Base-by-base conservation (phyloP, 768 basidiomycete genomes). In the Boletus rubropictus region DNA sequence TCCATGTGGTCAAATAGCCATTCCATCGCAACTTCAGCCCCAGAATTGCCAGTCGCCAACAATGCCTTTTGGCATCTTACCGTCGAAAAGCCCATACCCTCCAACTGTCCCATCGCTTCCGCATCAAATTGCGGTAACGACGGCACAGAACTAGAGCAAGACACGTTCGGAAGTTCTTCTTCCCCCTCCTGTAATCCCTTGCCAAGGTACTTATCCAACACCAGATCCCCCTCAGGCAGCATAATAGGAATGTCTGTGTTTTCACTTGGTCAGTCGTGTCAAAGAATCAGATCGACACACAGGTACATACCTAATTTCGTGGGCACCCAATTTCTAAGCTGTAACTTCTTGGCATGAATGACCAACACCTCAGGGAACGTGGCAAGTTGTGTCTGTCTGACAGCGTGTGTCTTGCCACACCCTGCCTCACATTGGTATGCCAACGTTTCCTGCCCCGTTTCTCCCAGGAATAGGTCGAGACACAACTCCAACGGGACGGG, bases 1-100 rank as follows among this genome's bases (percentile, higher is more conserved):
- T 97, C 94, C 89, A 94, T 89, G 64, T 97, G 95, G 36, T 66
- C 74, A 60, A 98, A 95, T 34, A 99, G 66, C 95, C 95, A 99
- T 49, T 91, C 84, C 92, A 95, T 95, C 0, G 96, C 96, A 0
- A 72, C 76, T 51, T 93, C 88, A 0, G 86, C 70, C 48, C 82
- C 81, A 14, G 65, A 69, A 55, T 84, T 83, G 0, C 91, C 90
- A 0, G 93, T 98, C 0, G 91, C 92, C 9, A 95, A 72, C 5
- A 98, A 64, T 0, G 94, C 96, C 55, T 91, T 93, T 57, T 95
- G 86, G 63, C 89, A 93, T 20, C 93, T 79, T 7, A 92, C 64
- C 0, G 69, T 62, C 0, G 94, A 88, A 75, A 99, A 98, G 0
- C 95, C 95, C 92, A 98, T 94, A 0, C 70, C 82, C 56, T 89